Evolutionary conservation across 2,329 filamentous ascomycete species (phyloP).

Genomic region (Fusarium verrucosum): DNA sequence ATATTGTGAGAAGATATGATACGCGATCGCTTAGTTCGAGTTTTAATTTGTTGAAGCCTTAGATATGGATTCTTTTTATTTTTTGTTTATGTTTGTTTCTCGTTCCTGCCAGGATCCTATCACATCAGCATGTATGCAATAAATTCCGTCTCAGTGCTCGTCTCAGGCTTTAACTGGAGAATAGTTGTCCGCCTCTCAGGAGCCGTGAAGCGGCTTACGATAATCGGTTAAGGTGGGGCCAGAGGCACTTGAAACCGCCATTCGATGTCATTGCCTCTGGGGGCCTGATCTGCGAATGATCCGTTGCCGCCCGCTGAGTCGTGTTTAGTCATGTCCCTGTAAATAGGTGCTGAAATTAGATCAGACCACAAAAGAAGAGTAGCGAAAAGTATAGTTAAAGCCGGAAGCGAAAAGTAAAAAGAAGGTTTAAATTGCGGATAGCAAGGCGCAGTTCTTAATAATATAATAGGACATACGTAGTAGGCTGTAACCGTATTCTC

Average conservation of each 20-base stretch:
- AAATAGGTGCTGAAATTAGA: background rate
- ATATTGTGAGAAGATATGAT: constrained; percentile 16
- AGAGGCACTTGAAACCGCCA: constrained; percentile 43
- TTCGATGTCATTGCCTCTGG: constrained; percentile 22
- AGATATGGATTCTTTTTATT: background rate
- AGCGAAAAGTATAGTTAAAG: background rate
- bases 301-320: background rate
- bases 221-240: constrained; percentile 33
- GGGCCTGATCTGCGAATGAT: constrained; percentile 21
- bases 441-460: background rate
- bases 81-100: background rate
- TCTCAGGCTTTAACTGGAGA: constrained; percentile 28
- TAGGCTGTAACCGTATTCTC: background rate
- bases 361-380: background rate
- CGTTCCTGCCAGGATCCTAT: constrained; percentile 9
- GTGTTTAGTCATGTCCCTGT: background rate
- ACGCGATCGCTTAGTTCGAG: background rate
- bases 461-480: background rate
- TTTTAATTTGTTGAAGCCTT: background rate
- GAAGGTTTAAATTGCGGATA: constrained; percentile 1
- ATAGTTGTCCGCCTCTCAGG: constrained; percentile 30
- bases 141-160: constrained; percentile 27
- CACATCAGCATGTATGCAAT: constrained; percentile 5
- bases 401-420: background rate
- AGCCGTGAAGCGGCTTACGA: constrained; percentile 16